These are phyloP conservation scores for Apiotrichum sp. DNA, from an alignment of 1,284 basidiomycete species.

Conservation along the genomic window DNA sequence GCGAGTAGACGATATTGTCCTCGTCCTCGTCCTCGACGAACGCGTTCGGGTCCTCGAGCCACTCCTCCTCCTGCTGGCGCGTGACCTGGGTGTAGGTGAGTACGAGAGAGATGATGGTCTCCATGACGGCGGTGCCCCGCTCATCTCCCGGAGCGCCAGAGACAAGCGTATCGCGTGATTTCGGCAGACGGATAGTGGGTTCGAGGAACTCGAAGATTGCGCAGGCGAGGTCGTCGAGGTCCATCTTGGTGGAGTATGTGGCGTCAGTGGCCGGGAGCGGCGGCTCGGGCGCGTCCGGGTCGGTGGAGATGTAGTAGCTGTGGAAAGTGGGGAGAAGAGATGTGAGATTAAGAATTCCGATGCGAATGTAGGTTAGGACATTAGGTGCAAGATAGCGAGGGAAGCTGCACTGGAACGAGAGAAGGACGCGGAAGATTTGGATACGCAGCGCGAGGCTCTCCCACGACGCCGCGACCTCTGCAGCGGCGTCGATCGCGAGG, in stretches of 20 bases:
- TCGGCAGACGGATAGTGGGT: slow-evolving; percentile 52
- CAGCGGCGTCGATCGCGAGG: slow-evolving; percentile 58
- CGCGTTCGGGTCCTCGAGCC: slow-evolving; percentile 79
- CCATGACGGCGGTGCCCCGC: slow-evolving; percentile 50
- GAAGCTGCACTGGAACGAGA: slow-evolving; percentile 70
- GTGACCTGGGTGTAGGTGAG: slow-evolving; percentile 82
- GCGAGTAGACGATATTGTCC: slow-evolving; percentile 72
- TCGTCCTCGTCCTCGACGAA: slow-evolving; percentile 95
- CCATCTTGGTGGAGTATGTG: slow-evolving; percentile 61
- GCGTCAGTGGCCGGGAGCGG: slow-evolving; percentile 60
- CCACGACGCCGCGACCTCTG: slow-evolving; percentile 64
- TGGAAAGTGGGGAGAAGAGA: slow-evolving; percentile 62
- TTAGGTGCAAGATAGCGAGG: slow-evolving; percentile 60
- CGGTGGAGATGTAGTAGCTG: slow-evolving; percentile 58
- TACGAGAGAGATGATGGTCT: slow-evolving; percentile 56
- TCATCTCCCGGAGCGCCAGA: slow-evolving; percentile 22
- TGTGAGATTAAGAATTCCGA: slow-evolving; percentile 61
- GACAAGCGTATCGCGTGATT: slow-evolving; percentile 19
- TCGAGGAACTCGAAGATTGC: slow-evolving; percentile 76
- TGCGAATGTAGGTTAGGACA: slow-evolving; percentile 57
- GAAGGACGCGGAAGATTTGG: slow-evolving; percentile 64
- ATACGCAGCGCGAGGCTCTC: slow-evolving; percentile 68
- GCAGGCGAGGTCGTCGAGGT: slow-evolving; percentile 61
- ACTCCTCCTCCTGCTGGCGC: slow-evolving; percentile 72
- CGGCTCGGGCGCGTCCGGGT: slow-evolving; percentile 49